Percentiles rank a stretch among this genome's conserved stretches.
Evolutionary conservation across 1,139 yeast genomes (phyloP).

Genomic region (Arxiozyma telluris): DNA sequence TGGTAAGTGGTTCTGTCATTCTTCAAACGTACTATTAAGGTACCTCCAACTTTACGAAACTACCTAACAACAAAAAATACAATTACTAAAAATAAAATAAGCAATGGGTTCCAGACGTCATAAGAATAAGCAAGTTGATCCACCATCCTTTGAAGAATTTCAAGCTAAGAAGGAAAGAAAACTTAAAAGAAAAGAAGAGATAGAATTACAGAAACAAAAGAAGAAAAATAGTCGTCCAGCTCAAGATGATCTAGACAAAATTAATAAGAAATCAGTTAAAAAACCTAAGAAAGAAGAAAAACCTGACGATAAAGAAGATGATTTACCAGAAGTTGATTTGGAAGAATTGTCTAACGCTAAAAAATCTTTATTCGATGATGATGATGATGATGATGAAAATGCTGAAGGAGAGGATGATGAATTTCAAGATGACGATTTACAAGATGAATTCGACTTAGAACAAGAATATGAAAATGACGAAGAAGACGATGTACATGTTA

Average conservation of each 20-base stretch:
- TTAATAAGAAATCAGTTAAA: conserved; percentile 22
- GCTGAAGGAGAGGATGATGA: conserved; percentile 23
- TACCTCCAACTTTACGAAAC: background rate
- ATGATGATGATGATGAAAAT: conserved; percentile 68
- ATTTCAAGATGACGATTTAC: conserved; percentile 36
- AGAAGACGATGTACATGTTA: conserved; percentile 47
- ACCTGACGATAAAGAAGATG: conserved; percentile 37
- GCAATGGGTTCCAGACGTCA: conserved; percentile 84
- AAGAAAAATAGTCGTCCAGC: conserved; percentile 25
- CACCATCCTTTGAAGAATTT: conserved; percentile 80
- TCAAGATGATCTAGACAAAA: conserved; percentile 17
- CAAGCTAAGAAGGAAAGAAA: conserved; percentile 49
- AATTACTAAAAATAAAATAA: background rate
- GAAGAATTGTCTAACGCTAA: conserved; percentile 59
- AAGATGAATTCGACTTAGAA: conserved; percentile 51
- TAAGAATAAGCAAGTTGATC: conserved; percentile 82
- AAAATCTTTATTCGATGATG: conserved; percentile 70
- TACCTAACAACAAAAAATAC: background rate
- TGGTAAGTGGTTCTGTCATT: background rate
- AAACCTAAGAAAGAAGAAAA: conserved; percentile 26
- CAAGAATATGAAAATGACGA: conserved; percentile 43
- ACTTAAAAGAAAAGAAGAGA: conserved; percentile 26
- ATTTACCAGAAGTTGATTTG: conserved; percentile 53
- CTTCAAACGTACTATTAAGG: background rate
- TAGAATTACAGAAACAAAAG: conserved; percentile 18